Base-by-base conservation (phyloP, 2,329 filamentous ascomycete genomes). In the Apiospora phragmitis region DNA sequence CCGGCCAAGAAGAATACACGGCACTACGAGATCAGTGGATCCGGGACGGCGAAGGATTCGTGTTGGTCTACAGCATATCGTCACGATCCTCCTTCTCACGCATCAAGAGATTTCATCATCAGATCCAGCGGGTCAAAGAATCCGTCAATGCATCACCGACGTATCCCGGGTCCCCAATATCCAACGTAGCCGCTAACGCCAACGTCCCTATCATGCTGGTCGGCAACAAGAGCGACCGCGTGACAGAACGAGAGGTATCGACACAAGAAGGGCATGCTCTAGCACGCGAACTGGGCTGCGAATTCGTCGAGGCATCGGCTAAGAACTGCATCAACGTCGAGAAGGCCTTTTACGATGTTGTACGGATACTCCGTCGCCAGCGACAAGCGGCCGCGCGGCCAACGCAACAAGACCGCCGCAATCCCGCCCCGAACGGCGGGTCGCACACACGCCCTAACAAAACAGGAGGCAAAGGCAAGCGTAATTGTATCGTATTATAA, bases 291-390 rank as follows among this genome's bases (percentile, higher is more conserved):
- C 86, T 99, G 49, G 94, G 94, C 73, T 98, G 96, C 83, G 95
- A 98, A 76, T 98, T 98, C 77, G 94, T 98, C 76, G 95, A 98
- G 82, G 95, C 95, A 1, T 98, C 95, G 8, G 95, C 95, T 45
- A 98, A 98, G 85, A 98, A 97, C 81, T 97, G 95, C 84, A 94
- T 98, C 86, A 98, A 98, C 78, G 95, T 98, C 69, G 96, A 97
- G 82, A 98, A 97, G 86, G 95, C 94, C 42, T 98, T 99, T 80
- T 98, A 97, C 83, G 96, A 99, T 79, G 96, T 99, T 9, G 96
- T 98, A 69, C 88, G 96, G 75, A 93, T 96, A 81, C 86, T 99
- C 74, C 91, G 96, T 76, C 90, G 93, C 77, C 94, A 97, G 83
- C 89, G 94, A 77, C 91, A 94, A 76, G 84, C 85, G 71, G 81